Conservation (phyloP, 306 rosid species). For the Acacia melanoxylon region DNA sequence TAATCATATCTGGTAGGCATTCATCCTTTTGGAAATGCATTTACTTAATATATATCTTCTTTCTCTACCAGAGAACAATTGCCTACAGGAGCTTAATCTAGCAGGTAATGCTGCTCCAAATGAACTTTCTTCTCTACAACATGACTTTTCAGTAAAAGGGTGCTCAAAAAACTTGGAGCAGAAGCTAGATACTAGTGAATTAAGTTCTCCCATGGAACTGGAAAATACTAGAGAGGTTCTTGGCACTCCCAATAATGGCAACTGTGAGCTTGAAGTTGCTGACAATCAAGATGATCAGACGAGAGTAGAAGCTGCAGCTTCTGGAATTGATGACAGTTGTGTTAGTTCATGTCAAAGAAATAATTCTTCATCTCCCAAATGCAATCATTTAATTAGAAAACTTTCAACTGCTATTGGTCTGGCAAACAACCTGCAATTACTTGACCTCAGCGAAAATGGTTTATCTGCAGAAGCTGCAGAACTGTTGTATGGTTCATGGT, state of each 20-base stretch:
- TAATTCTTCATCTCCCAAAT: conserved; percentile 38
- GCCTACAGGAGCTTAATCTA: conserved; percentile 76
- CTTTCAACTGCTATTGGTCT: conserved; percentile 58
- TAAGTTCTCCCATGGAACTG: conserved; percentile 32
- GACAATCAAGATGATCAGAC: conserved; percentile 66
- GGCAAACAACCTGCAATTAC: conserved; percentile 57
- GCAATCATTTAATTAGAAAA: conserved; percentile 40
- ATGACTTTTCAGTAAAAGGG: conserved; percentile 34
- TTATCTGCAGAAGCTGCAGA: conserved; percentile 61
- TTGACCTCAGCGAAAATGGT: conserved; percentile 79
- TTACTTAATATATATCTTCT: neutral
- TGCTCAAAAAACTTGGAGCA: conserved; percentile 38
- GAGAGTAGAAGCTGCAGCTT: conserved; percentile 52
- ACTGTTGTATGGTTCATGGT: conserved; percentile 63
- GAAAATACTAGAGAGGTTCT: conserved; percentile 39
- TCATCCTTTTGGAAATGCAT: neutral
- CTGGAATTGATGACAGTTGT: conserved; percentile 64
- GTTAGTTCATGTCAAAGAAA: conserved; percentile 57
- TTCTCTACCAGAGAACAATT: conserved; percentile 51
- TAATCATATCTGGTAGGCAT: conserved; percentile 7
- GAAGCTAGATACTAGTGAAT: conserved; percentile 33
- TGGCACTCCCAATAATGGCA: conserved; percentile 32
- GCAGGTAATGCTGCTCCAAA: conserved; percentile 53
- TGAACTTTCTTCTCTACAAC: conserved; percentile 38
- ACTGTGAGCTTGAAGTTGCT: conserved; percentile 67